phyloP scores from a whole-genome alignment of 73 alveolate genomes.

The Paramecium caudatum region DNA sequence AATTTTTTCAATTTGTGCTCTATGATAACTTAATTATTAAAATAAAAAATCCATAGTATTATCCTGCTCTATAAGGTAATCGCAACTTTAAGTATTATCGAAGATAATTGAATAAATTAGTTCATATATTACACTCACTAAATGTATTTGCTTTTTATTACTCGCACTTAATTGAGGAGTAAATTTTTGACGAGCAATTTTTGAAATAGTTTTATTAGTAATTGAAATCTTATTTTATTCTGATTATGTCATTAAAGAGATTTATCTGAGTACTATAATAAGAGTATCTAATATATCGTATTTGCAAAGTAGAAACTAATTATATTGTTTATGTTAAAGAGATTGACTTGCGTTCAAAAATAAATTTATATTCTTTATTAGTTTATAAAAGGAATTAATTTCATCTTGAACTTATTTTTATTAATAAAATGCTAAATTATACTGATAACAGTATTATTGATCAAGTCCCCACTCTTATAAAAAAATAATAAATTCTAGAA shows the following conservation, averaged over 20 bases:
- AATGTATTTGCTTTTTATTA: conserved; percentile 1
- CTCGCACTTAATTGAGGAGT: not conserved
- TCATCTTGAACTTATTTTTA: conserved; percentile 26
- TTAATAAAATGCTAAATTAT: not conserved
- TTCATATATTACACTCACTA: not conserved
- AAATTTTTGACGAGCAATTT: conserved; percentile 33
- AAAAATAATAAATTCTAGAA: not conserved
- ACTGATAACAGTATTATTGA: not conserved
- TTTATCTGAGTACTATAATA: not conserved
- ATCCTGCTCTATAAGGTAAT: not conserved
- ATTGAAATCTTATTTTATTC: not conserved
- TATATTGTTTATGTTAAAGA: not conserved
- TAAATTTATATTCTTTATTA: not conserved
- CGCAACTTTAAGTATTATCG: not conserved
- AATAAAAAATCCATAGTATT: not conserved
- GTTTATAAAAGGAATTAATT: not conserved
- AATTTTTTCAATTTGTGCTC: not conserved
- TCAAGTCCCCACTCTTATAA: conserved; percentile 23
- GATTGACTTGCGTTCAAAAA: not conserved
- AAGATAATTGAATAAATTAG: not conserved
- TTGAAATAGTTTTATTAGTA: not conserved
- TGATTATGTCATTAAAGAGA: not conserved
- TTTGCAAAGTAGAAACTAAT: not conserved
- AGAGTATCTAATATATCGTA: conserved; percentile 23
- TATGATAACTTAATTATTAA: not conserved